phyloP scores from a whole-genome alignment of 176 grass and related monocot species.

The Eragrostis curvula region DNA sequence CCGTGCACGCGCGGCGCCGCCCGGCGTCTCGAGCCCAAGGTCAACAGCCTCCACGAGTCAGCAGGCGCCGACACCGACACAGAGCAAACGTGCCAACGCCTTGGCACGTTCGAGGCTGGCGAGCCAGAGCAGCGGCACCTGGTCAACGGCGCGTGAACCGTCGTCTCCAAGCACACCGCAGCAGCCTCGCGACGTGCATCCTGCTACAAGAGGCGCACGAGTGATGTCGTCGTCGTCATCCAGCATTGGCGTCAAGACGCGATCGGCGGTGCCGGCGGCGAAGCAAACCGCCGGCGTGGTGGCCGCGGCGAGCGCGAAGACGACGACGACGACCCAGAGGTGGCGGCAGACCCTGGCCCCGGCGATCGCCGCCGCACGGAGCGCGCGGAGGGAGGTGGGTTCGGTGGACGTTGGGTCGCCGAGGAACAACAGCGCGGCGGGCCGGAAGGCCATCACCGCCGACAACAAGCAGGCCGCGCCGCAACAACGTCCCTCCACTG shows the following conservation, averaged over 20 bases:
- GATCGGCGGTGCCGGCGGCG: background rate
- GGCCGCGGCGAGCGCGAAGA: background rate
- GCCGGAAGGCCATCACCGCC: background rate
- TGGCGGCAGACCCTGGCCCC: background rate
- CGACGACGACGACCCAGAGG: background rate
- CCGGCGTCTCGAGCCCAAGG: background rate
- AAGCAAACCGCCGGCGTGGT: background rate
- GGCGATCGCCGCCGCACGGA: background rate
- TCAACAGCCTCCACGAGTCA: conserved; percentile 4
- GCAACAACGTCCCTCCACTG: background rate
- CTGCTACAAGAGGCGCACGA: background rate
- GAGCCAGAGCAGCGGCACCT: background rate
- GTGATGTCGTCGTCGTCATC: background rate
- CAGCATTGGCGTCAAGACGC: background rate
- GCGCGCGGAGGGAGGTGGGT: background rate
- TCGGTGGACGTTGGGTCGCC: background rate
- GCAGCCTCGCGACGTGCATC: background rate
- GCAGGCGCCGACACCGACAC: background rate
- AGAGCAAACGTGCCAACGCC: conserved; percentile 28
- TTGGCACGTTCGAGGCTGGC: conserved; percentile 36
- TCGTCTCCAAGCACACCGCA: background rate
- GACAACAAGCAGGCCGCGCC: background rate
- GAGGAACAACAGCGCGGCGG: background rate
- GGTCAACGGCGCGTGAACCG: conserved; percentile 10
- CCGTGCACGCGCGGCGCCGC: background rate